These are phyloP conservation scores for Drechslerella dactyloides DNA, from an alignment of 2,329 filamentous ascomycete genomes.

Conservation along the genomic window DNA sequence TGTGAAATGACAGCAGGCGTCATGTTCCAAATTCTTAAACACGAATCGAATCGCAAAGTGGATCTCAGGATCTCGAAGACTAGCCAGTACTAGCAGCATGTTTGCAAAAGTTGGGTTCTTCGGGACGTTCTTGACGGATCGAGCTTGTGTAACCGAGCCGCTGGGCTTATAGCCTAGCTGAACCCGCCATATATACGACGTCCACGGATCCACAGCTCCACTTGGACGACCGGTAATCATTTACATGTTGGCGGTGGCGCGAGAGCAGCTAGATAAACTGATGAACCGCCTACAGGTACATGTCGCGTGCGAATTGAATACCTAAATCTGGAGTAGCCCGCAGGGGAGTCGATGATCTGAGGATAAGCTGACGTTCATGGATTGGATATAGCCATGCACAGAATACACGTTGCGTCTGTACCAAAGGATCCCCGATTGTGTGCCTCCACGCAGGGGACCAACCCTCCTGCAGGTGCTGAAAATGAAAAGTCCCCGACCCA, in stretches of 20 bases:
- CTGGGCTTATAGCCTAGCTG: neutral
- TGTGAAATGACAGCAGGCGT: constrained; percentile 16
- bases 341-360: neutral
- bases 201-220: neutral
- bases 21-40: constrained; percentile 46
- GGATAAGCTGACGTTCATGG: constrained; percentile 1
- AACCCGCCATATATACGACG: neutral
- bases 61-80: constrained; percentile 3
- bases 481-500: constrained; percentile 40
- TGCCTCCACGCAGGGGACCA: too few species aligned
- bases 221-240: too few species aligned
- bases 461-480: too few species aligned
- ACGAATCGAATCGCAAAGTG: constrained; percentile 9
- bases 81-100: too few species aligned
- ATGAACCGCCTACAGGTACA: neutral
- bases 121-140: constrained; percentile 20
- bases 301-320: neutral
- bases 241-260: neutral
- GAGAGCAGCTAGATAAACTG: neutral
- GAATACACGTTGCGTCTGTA: neutral
- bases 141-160: constrained; percentile 39
- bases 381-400: neutral
- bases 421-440: too few species aligned
- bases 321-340: neutral
- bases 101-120: too few species aligned